Conservation (phyloP, 257 asterid species). For the Solanum etuberosum region DNA sequence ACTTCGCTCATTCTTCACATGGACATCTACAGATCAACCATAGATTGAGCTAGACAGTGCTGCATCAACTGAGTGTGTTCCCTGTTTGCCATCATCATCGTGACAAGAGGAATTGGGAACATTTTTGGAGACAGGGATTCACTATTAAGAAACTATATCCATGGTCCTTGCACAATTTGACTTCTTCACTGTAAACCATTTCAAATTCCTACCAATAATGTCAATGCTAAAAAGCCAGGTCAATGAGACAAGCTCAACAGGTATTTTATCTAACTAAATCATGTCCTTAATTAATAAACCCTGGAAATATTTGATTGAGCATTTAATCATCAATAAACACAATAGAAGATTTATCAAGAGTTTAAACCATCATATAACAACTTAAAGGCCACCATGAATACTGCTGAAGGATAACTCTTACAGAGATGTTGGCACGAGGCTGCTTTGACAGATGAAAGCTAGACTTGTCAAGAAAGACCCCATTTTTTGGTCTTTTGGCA, state of each 20-base stretch:
- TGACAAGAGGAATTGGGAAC: background rate
- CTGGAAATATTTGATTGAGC: background rate
- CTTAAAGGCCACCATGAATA: background rate
- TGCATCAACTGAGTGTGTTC: background rate
- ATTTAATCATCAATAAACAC: background rate
- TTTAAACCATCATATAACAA: background rate
- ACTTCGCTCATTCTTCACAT: background rate
- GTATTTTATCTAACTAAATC: background rate
- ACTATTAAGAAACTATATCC: background rate
- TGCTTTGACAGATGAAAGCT: constrained; percentile 30
- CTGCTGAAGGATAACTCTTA: constrained; percentile 31
- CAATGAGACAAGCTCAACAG: background rate
- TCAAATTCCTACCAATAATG: background rate
- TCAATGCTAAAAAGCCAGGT: background rate
- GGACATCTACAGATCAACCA: background rate
- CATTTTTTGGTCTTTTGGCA: constrained; percentile 36
- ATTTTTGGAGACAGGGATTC: background rate
- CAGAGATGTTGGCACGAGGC: constrained; percentile 18
- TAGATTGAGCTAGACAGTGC: background rate
- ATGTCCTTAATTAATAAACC: background rate
- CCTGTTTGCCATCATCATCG: background rate
- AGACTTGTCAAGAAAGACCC: constrained; percentile 58
- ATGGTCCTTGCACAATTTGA: background rate
- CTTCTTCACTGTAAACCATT: background rate
- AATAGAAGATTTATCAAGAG: background rate